Percentiles rank a stretch among this genome's conserved stretches.
These are phyloP conservation scores for Linnemannia elongata DNA, from an alignment of 192 early-diverging fungal species.

Conservation along the genomic window DNA sequence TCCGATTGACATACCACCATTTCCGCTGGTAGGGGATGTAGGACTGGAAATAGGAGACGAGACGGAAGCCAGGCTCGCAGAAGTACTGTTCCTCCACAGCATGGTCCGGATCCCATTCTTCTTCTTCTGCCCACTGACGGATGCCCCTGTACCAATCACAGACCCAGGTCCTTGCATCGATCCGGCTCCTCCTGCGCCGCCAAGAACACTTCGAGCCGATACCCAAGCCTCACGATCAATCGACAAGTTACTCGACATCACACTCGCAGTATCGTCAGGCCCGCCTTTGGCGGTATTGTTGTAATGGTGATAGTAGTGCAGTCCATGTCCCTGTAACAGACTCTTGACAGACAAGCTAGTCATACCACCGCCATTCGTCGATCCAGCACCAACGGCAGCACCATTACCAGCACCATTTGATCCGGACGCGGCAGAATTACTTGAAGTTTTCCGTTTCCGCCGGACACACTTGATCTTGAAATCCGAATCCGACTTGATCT, in stretches of 20 bases:
- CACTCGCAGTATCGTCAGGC: slow-evolving; percentile 43
- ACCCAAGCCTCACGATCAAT: slow-evolving; percentile 51
- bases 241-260: slow-evolving; percentile 54
- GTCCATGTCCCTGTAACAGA: slow-evolving; percentile 24
- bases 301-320: background rate
- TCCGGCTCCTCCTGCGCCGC: background rate
- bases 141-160: background rate
- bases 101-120: slow-evolving; percentile 35
- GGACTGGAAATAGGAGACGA: background rate
- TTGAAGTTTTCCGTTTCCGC: slow-evolving; percentile 56
- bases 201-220: slow-evolving; percentile 17
- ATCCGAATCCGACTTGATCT: slow-evolving; percentile 66
- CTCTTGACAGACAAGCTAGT: slow-evolving; percentile 25
- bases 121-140: slow-evolving; percentile 19
- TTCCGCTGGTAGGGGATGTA: background rate
- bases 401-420: background rate
- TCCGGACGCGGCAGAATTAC: background rate
- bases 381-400: background rate
- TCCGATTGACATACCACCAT: background rate
- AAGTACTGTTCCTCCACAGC: slow-evolving; percentile 47
- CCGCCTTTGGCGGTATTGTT: background rate
- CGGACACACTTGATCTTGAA: slow-evolving; percentile 71
- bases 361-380: background rate
- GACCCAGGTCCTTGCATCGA: background rate
- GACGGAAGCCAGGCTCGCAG: slow-evolving; percentile 33